These are phyloP conservation scores for Haematococcus lacustris DNA, from an alignment of 139 green algal genomes.

Conservation along the genomic window DNA sequence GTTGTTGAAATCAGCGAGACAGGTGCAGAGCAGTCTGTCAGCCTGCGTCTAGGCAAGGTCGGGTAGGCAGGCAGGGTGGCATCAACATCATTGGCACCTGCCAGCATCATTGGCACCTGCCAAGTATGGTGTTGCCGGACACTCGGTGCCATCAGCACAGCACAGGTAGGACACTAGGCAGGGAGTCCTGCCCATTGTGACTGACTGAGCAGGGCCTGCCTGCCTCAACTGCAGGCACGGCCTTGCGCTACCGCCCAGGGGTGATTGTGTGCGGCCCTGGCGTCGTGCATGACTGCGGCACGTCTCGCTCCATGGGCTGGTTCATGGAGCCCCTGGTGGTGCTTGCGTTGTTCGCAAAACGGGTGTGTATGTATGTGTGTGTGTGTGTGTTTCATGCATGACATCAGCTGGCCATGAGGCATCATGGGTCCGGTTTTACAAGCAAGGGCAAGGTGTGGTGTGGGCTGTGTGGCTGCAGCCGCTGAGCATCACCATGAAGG, in stretches of 20 bases:
- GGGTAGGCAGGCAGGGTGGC: not conserved
- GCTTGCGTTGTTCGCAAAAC: slow-evolving; percentile 87
- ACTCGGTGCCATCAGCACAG: slow-evolving; percentile 1
- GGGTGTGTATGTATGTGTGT: no score
- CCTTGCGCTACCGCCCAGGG: slow-evolving; percentile 81
- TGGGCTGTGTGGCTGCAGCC: slow-evolving; percentile 36
- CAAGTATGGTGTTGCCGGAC: not conserved
- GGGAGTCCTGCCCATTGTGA: not conserved
- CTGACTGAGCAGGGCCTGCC: not conserved
- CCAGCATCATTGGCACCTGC: not conserved
- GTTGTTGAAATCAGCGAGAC: slow-evolving; percentile 96
- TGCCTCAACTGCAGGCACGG: slow-evolving; percentile 63
- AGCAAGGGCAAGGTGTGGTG: no score
- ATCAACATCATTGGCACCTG: not conserved
- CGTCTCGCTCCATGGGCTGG: slow-evolving; percentile 75
- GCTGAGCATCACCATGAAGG: slow-evolving; percentile 69
- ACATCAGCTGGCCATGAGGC: no score
- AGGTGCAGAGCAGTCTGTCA: slow-evolving; percentile 39
- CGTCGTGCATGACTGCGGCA: slow-evolving; percentile 85
- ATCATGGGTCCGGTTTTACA: no score
- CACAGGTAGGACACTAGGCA: not conserved
- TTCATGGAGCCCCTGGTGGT: slow-evolving; percentile 88
- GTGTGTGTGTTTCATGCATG: no score
- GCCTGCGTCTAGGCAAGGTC: no score
- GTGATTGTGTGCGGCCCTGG: slow-evolving; percentile 61